Evolutionary conservation across 108 stramenopile genomes (phyloP).

Genomic region (Mayamaea pseudoterrestris): DNA sequence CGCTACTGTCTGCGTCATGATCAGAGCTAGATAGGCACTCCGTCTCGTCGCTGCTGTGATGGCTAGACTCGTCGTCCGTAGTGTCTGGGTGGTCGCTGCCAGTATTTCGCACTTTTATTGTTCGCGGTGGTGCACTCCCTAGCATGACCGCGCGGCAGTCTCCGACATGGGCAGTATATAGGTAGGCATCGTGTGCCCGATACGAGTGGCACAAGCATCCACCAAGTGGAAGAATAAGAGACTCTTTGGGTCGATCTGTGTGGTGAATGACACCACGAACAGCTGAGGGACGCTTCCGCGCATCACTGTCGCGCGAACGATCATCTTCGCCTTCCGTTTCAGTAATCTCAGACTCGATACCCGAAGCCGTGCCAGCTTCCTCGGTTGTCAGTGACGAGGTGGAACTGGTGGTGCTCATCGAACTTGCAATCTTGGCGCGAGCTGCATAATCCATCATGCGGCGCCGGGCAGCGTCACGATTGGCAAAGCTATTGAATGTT

Average conservation of each 20-base stretch:
- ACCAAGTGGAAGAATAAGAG: slow-evolving; percentile 38
- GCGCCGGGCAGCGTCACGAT: slow-evolving; percentile 63
- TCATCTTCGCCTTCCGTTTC: slow-evolving; percentile 73
- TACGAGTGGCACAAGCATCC: slow-evolving; percentile 66
- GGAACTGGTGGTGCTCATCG: slow-evolving; percentile 55
- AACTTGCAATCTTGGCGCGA: slow-evolving; percentile 53
- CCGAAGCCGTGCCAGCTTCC: slow-evolving; percentile 37
- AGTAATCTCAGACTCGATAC: slow-evolving; percentile 56
- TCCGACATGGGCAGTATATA: slow-evolving; percentile 78
- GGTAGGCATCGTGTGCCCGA: slow-evolving; percentile 60
- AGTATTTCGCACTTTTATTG: slow-evolving; percentile 69
- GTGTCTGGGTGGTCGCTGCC: slow-evolving; percentile 35
- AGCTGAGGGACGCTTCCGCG: slow-evolving; percentile 12
- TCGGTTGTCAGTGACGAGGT: slow-evolving; percentile 56
- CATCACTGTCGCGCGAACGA: slow-evolving; percentile 22
- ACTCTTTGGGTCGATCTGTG: slow-evolving; percentile 22
- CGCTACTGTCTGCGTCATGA: slow-evolving; percentile 60
- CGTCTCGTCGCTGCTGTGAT: slow-evolving; percentile 61
- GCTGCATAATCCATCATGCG: slow-evolving; percentile 60
- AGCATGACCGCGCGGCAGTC: slow-evolving; percentile 80
- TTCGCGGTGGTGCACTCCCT: slow-evolving; percentile 60
- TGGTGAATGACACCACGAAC: slow-evolving; percentile 3
- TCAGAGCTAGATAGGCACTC: slow-evolving; percentile 62
- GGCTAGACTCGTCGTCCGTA: slow-evolving; percentile 60
- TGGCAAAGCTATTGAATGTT: slow-evolving; percentile 57